Percentiles rank a stretch among this genome's conserved stretches.
Conservation (phyloP, 2,329 filamentous ascomycete species). For the Leptodontidium sp. region DNA sequence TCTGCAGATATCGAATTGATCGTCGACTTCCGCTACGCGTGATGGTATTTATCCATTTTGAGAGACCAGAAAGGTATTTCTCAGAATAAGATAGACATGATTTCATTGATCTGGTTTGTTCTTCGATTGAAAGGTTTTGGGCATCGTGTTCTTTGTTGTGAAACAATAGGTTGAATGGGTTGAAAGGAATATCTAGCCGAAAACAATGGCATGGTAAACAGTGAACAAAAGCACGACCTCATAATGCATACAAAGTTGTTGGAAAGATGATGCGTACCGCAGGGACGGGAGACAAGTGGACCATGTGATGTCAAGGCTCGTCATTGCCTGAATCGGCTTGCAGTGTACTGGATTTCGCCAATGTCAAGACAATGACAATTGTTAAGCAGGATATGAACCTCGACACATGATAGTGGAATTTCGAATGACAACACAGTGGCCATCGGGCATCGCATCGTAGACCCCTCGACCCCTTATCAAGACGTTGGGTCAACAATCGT, state of each 20-base stretch:
- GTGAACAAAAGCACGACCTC: not conserved
- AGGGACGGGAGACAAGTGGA: too few relatives aligned
- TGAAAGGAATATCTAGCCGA: not conserved
- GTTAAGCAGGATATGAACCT: too few relatives aligned
- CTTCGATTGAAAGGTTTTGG: not conserved
- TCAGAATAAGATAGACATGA: not conserved
- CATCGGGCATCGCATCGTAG: too few relatives aligned
- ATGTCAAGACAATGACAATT: too few relatives aligned
- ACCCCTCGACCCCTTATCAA: not conserved
- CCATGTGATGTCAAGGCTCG: too few relatives aligned
- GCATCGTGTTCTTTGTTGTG: slow-evolving; percentile 1
- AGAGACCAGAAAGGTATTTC: not conserved
- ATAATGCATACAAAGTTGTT: too few relatives aligned
- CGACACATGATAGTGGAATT: too few relatives aligned
- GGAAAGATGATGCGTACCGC: too few relatives aligned
- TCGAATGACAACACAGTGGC: too few relatives aligned
- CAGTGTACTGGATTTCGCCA: too few relatives aligned
- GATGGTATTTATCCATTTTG: not conserved
- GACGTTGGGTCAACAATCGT: not conserved
- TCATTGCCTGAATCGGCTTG: too few relatives aligned
- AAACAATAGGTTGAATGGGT: not conserved
- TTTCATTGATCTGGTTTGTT: not conserved
- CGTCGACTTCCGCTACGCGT: not conserved
- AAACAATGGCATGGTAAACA: not conserved
- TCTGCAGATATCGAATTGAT: not conserved